Evolutionary conservation across 257 asterid species (phyloP).

Genomic region (Scutellaria galericulata): DNA sequence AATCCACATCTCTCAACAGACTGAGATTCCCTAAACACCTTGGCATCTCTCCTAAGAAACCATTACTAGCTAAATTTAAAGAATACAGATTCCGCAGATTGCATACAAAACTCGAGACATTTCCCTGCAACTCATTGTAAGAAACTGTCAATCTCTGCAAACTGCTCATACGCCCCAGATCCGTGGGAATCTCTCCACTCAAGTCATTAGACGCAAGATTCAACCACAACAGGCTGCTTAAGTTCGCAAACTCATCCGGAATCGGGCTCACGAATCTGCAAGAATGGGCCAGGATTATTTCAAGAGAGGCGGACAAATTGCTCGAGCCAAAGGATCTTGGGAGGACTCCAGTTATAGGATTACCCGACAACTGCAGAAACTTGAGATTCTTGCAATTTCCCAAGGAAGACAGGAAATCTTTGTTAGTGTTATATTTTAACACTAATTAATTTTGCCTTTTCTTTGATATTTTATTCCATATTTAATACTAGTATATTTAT

Average conservation of each 20-base stretch:
- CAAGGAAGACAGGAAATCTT: conserved; percentile 6
- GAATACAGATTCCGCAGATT: neutral
- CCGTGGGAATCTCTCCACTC: neutral
- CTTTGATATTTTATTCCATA: too few relatives aligned
- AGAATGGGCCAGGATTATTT: neutral
- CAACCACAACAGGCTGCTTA: neutral
- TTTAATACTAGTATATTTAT: too few relatives aligned
- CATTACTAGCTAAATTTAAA: neutral
- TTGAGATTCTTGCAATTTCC: neutral
- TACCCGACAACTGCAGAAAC: neutral
- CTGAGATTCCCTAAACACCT: neutral
- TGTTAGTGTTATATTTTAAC: too few relatives aligned
- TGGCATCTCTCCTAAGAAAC: neutral
- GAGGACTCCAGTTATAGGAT: conserved; percentile 13
- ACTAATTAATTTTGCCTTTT: too few relatives aligned
- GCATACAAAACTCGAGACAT: neutral
- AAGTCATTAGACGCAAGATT: neutral
- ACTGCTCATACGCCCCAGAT: neutral
- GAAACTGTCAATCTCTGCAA: neutral
- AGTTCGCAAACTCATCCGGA: conserved; percentile 5
- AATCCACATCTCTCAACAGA: neutral
- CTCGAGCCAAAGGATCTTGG: neutral
- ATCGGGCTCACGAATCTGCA: neutral
- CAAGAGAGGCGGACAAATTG: neutral
- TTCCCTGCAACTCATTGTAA: conserved; percentile 9